These are phyloP conservation scores for Suillus bovinus DNA, from an alignment of 768 basidiomycete species.

Conservation along the genomic window DNA sequence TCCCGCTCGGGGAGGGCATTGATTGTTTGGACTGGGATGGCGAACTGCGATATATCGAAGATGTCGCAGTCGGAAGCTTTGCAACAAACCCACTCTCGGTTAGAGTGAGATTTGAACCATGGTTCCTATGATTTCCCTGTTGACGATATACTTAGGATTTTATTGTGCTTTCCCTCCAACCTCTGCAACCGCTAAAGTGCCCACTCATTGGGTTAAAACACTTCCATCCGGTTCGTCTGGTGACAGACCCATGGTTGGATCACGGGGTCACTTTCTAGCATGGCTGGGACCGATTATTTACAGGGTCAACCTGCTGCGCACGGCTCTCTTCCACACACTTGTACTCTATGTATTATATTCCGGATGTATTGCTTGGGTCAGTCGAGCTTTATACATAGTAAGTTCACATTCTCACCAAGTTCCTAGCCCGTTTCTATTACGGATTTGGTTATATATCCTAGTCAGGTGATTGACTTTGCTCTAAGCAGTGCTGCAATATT, in stretches of 20 bases:
- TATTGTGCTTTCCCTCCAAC: slow-evolving; percentile 49
- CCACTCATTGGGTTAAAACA: slow-evolving; percentile 40
- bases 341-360: not conserved
- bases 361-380: too few species aligned
- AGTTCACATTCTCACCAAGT: not conserved
- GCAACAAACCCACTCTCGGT: slow-evolving; percentile 44
- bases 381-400: not conserved
- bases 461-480: not conserved
- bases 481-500: not conserved
- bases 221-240: slow-evolving; percentile 54
- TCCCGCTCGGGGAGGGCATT: slow-evolving; percentile 27
- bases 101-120: slow-evolving; percentile 41
- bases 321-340: not conserved
- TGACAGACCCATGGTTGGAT: slow-evolving; percentile 53
- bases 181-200: slow-evolving; percentile 38
- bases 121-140: not conserved
- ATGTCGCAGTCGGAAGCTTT: slow-evolving; percentile 48
- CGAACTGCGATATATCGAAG: slow-evolving; percentile 40
- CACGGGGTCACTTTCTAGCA: slow-evolving; percentile 10
- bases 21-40: slow-evolving; percentile 65
- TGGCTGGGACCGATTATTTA: not conserved
- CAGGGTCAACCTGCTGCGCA: not conserved
- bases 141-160: slow-evolving; percentile 47
- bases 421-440: not conserved
- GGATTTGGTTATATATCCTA: not conserved